Evolutionary conservation across 805 yeast genomes (phyloP).

Genomic region (Yamadazyma kitorensis): DNA sequence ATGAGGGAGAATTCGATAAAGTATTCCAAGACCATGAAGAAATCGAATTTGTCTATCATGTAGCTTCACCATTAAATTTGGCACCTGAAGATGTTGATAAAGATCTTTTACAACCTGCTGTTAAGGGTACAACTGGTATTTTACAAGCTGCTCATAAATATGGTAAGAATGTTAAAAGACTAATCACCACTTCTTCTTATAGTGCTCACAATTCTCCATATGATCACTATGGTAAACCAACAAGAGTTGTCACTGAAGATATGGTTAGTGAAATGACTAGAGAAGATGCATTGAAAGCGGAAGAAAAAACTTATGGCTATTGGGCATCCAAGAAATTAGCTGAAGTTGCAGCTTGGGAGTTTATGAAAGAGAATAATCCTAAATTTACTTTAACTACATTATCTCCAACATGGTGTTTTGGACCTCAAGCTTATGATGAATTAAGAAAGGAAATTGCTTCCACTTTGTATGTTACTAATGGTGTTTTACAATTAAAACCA

Average conservation of each 20-base stretch:
- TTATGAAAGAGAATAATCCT: constrained; percentile 30
- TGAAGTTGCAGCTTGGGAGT: constrained; percentile 57
- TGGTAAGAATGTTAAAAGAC: constrained; percentile 40
- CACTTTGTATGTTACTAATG: constrained; percentile 24
- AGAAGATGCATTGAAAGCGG: constrained; percentile 6
- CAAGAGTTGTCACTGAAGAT: constrained; percentile 18
- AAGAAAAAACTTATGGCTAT: constrained; percentile 25
- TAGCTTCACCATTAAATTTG: constrained; percentile 28
- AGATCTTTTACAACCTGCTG: constrained; percentile 27
- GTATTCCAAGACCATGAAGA: constrained; percentile 24
- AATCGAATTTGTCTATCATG: constrained; percentile 23
- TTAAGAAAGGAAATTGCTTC: constrained; percentile 22
- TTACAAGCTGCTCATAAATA: constrained; percentile 43
- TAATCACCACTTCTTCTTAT: constrained; percentile 52
- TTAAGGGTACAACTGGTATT: constrained; percentile 34
- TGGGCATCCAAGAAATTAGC: constrained; percentile 51
- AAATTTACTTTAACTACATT: constrained; percentile 37
- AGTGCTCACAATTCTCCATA: constrained; percentile 22
- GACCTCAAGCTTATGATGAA: constrained; percentile 48
- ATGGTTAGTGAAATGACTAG: constrained; percentile 34
- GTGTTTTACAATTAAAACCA: constrained; percentile 22
- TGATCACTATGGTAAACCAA: constrained; percentile 2
- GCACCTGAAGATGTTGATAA: constrained; percentile 17
- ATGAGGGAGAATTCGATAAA: constrained; percentile 24
- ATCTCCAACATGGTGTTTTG: constrained; percentile 46